phyloP scores from a whole-genome alignment of 352 stramenopile genomes.

The Globisporangium uncinulatum region DNA sequence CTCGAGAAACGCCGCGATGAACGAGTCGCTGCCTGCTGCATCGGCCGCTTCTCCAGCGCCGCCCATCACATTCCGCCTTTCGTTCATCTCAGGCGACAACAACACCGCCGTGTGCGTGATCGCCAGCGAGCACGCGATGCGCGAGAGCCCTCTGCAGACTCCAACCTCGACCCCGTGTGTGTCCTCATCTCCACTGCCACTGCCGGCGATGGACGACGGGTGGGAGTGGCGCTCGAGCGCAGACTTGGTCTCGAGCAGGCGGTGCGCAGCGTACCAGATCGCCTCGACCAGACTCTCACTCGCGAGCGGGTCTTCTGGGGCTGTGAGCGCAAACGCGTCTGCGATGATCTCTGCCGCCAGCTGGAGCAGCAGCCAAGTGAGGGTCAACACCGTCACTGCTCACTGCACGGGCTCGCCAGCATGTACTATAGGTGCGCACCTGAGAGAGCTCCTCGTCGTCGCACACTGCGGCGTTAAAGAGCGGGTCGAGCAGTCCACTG shows the following conservation, averaged over 20 bases:
- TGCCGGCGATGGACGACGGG: background rate
- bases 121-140: constrained; percentile 36
- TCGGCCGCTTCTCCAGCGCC: background rate
- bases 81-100: constrained; percentile 18
- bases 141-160: constrained; percentile 32
- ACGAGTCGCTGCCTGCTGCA: background rate
- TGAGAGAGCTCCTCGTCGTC: constrained; percentile 35
- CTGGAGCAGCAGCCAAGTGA: constrained; percentile 15
- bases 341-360: constrained; percentile 52
- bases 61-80: background rate
- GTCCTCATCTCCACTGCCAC: constrained; percentile 8
- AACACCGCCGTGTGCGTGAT: constrained; percentile 36
- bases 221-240: constrained; percentile 14
- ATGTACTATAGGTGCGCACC: constrained; percentile 16
- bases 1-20: constrained; percentile 42
- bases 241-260: constrained; percentile 20
- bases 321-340: constrained; percentile 44
- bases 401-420: background rate
- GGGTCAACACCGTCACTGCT: too few species aligned
- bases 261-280: constrained; percentile 21
- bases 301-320: constrained; percentile 11
- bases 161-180: constrained; percentile 10
- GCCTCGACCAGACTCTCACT: constrained; percentile 18
- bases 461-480: constrained; percentile 28
- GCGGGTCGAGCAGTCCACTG: constrained; percentile 34